Percentiles rank a stretch among this genome's conserved stretches.
phyloP scores from a whole-genome alignment of 2,329 filamentous ascomycete species.

The Rutstroemia sydowiana region DNA sequence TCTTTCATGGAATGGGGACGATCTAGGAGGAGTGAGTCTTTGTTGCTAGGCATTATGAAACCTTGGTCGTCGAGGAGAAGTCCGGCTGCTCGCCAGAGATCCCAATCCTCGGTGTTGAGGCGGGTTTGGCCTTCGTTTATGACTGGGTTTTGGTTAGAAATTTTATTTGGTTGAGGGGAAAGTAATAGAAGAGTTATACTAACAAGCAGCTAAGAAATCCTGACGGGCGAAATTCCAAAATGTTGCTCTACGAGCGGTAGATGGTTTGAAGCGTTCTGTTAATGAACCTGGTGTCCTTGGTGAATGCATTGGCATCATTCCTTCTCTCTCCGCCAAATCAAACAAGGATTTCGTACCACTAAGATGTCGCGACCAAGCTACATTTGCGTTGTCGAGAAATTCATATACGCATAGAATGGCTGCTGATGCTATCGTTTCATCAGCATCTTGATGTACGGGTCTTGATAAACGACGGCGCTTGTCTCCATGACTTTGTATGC shows the following conservation, averaged over 20 bases:
- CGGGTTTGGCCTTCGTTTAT: conserved; percentile 55
- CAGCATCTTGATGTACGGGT: conserved; percentile 36
- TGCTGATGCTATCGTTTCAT: conserved; percentile 57
- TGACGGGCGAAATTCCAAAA: conserved; percentile 64
- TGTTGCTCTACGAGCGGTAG: conserved; percentile 48
- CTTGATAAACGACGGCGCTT: conserved; percentile 38
- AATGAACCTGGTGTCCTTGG: conserved; percentile 31
- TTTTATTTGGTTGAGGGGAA: not conserved
- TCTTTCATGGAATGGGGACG: conserved; percentile 47
- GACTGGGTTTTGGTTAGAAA: conserved; percentile 28
- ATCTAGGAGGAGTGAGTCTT: conserved; percentile 33
- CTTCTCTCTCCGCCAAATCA: conserved; percentile 44
- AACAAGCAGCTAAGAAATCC: conserved; percentile 56
- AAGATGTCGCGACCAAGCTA: conserved; percentile 57
- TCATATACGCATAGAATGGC: conserved; percentile 63
- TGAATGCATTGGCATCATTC: conserved; percentile 35
- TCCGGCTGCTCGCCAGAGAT: conserved; percentile 57
- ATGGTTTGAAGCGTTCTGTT: conserved; percentile 33
- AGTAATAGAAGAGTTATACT: conserved; percentile 20
- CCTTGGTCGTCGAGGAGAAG: conserved; percentile 49
- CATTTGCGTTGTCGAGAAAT: conserved; percentile 56
- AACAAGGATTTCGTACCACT: conserved; percentile 58
- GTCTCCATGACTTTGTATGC: conserved; percentile 19
- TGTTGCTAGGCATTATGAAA: conserved; percentile 40
- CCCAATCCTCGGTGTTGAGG: conserved; percentile 53